These are phyloP conservation scores for Penicillium desertorum DNA, from an alignment of 495 filamentous ascomycete species.

Conservation along the genomic window DNA sequence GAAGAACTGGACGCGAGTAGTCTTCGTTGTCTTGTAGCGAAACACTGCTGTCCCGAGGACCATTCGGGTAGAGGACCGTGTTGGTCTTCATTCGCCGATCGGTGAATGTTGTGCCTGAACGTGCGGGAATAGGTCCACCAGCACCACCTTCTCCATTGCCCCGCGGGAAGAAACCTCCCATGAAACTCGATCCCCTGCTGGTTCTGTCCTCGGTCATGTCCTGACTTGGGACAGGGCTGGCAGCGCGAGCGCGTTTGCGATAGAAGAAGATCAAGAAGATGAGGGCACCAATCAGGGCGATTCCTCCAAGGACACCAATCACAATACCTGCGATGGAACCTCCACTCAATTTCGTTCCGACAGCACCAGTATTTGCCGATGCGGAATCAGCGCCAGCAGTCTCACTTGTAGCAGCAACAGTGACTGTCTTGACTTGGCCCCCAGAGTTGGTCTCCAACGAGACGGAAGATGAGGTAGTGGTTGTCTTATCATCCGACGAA, in stretches of 20 bases:
- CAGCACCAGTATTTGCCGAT: slow-evolving; percentile 13
- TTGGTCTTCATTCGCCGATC: slow-evolving; percentile 48
- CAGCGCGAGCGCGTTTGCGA: slow-evolving; percentile 37
- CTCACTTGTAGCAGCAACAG: slow-evolving; percentile 43
- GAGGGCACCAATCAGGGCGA: slow-evolving; percentile 39
- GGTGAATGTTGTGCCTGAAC: slow-evolving; percentile 37
- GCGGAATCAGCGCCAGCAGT: slow-evolving; percentile 21
- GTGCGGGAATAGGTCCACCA: slow-evolving; percentile 27
- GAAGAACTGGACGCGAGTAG: slow-evolving; percentile 57
- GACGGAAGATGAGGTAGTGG: slow-evolving; percentile 37
- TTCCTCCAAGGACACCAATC: slow-evolving; percentile 48
- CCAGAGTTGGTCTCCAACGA: slow-evolving; percentile 51
- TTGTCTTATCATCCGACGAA: slow-evolving; percentile 29
- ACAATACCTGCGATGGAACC: slow-evolving; percentile 51
- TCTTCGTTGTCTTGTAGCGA: slow-evolving; percentile 58
- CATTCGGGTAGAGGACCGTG: slow-evolving; percentile 46
- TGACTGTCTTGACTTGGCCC: slow-evolving; percentile 50
- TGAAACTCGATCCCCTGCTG: slow-evolving; percentile 49
- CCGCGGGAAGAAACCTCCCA: slow-evolving; percentile 43
- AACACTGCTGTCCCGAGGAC: slow-evolving; percentile 48
- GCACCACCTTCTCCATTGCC: slow-evolving; percentile 38
- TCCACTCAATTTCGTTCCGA: slow-evolving; percentile 30
- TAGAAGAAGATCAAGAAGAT: slow-evolving; percentile 46
- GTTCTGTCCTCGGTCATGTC: slow-evolving; percentile 40
- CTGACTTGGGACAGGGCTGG: slow-evolving; percentile 37